These are phyloP conservation scores for Delonix regia DNA, from an alignment of 306 rosid genomes.

Conservation along the genomic window DNA sequence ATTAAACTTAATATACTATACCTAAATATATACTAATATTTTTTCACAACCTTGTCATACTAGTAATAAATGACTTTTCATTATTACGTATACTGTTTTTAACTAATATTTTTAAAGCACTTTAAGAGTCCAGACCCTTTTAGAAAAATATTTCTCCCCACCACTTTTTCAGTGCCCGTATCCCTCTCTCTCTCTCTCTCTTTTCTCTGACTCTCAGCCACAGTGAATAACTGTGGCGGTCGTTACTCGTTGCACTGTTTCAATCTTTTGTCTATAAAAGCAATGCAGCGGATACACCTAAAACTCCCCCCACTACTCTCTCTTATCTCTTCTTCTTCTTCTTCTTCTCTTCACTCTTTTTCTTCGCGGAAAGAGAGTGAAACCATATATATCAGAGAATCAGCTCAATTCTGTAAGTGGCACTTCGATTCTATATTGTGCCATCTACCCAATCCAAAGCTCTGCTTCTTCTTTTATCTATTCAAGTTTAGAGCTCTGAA, in stretches of 20 bases:
- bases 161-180: too few relatives aligned
- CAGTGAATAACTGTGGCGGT: not conserved
- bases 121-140: too few relatives aligned
- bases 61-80: too few relatives aligned
- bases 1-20: too few relatives aligned
- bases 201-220: not conserved
- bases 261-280: slow-evolving; percentile 36
- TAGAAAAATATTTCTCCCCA: too few relatives aligned
- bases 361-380: slow-evolving; percentile 27
- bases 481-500: not conserved
- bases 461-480: not conserved
- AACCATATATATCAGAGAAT: not conserved
- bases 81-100: too few relatives aligned
- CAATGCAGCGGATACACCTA: slow-evolving; percentile 6
- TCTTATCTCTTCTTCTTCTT: not conserved
- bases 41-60: too few relatives aligned
- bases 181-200: not conserved
- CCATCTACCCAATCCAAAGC: not conserved
- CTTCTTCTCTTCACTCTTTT: slow-evolving; percentile 43
- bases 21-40: too few relatives aligned
- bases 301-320: slow-evolving; percentile 52
- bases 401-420: not conserved
- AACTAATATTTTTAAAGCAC: too few relatives aligned
- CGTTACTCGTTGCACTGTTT: not conserved
- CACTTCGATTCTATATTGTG: not conserved